Conservation (phyloP, 2,329 filamentous ascomycete species). For the Pezicula neosporulosa region DNA sequence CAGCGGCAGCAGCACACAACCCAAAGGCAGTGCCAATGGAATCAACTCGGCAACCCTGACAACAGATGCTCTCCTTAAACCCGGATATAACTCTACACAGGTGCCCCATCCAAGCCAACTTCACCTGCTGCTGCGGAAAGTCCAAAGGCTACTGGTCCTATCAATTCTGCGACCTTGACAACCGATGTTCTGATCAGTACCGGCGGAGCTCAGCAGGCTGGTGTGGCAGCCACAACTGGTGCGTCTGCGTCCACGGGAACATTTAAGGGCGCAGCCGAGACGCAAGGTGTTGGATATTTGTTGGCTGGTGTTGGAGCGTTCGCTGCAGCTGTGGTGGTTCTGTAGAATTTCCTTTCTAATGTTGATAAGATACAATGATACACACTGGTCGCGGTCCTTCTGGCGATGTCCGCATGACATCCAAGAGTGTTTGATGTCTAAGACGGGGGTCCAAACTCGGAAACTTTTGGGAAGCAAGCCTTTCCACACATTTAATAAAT, state of each 20-base stretch:
- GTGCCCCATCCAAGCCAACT: not conserved
- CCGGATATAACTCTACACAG: not conserved
- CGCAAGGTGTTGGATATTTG: slow-evolving; percentile 4
- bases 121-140: too few species aligned
- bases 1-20: not conserved
- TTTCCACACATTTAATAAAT: too few species aligned
- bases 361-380: not conserved
- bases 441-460: too few species aligned
- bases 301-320: slow-evolving; percentile 14
- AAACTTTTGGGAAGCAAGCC: too few species aligned
- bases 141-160: not conserved
- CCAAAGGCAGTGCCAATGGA: not conserved
- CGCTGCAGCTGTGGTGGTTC: slow-evolving; percentile 10
- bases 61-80: not conserved
- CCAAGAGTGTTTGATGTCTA: too few species aligned
- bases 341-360: slow-evolving; percentile 5
- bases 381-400: not conserved
- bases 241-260: not conserved
- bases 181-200: slow-evolving; percentile 1
- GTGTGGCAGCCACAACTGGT: slow-evolving; percentile 1
- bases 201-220: not conserved
- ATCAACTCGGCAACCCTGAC: not conserved
- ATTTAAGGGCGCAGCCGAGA: not conserved
- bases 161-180: slow-evolving; percentile 1
- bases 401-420: not conserved